Evolutionary conservation across 768 basidiomycete species (phyloP), one percentile per base, ranked within the genome.

Genomic region (Gloeophyllum trabeum): DNA sequence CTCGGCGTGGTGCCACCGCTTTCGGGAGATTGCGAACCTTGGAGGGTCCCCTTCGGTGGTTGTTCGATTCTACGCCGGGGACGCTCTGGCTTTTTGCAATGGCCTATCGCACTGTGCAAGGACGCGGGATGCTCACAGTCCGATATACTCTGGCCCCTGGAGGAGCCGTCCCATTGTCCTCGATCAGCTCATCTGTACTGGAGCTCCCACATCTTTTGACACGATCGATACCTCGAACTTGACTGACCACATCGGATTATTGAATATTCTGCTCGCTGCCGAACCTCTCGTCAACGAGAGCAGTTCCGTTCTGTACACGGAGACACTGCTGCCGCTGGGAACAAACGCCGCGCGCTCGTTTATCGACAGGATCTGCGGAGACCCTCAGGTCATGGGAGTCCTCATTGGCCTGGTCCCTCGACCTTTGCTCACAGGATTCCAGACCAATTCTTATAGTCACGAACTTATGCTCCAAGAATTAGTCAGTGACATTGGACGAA

Each of bases 181-280:
- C 5, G 47, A 53, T 28, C 44, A 41, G 13, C 22, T 6, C 40
- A n/a, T 6, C 24, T n/a, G 24, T 16, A 6, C 13, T 19, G 19
- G 5, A n/a, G 47, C 48, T 4, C 53, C 53, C 2, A 35, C 37
- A 16, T 24, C 37, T n/a, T 54, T 54, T 43, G 35, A 54, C 30
- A 48, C 51, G 10, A 52, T 54, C 36, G 53, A 54, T 20, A 49
- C 50, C 13, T 54, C 53, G 16, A 54, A 49, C 43, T 42, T 54
- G 6, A 35, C 23, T 18, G 53, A 54, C 42, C 48, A 49, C 35
- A 39, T 54, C 19, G 53, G 53, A 0, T 23, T 48, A 4, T 39
- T 54, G 35, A 54, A 54, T 25, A 25, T 54, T 37, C 40, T 54
- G 14, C 19, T 48, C 23, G 41, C 48, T 3, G 28, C 53, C 3